Percentiles rank a stretch among this genome's conserved stretches.
These are phyloP conservation scores for Nothophaeocryptopus gaeumannii DNA, from an alignment of 2,329 filamentous ascomycete species.

Conservation along the genomic window DNA sequence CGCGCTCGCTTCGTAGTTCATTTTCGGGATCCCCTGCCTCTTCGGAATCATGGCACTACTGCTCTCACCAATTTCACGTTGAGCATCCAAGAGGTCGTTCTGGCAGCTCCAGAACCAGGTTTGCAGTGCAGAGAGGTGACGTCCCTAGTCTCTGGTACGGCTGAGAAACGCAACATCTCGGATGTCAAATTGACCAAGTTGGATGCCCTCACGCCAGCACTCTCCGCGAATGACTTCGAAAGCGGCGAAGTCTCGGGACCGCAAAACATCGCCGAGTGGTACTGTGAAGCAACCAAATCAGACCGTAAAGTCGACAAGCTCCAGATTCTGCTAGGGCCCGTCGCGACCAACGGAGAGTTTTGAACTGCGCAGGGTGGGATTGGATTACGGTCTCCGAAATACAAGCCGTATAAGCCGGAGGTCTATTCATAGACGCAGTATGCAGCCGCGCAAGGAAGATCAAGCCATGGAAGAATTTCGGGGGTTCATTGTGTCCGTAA, in stretches of 20 bases:
- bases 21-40: too few relatives aligned
- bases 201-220: slow-evolving; percentile 1
- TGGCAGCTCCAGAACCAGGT: too few relatives aligned
- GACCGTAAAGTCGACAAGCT: slow-evolving; percentile 3
- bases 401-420: slow-evolving; percentile 11
- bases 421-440: slow-evolving; percentile 16
- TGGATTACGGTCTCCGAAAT: not conserved
- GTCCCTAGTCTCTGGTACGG: slow-evolving; percentile 11
- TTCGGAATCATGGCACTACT: too few relatives aligned
- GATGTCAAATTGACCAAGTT: slow-evolving; percentile 8
- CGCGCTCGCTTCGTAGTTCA: too few relatives aligned
- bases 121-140: slow-evolving; percentile 10
- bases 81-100: too few relatives aligned
- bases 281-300: slow-evolving; percentile 7
- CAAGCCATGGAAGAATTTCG: slow-evolving; percentile 7
- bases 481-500: not conserved
- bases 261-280: slow-evolving; percentile 14
- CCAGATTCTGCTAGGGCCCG: slow-evolving; percentile 11
- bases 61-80: too few relatives aligned
- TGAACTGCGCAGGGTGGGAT: slow-evolving; percentile 17
- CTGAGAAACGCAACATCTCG: slow-evolving; percentile 11
- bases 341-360: slow-evolving; percentile 14
- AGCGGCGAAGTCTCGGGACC: slow-evolving; percentile 6
- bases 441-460: slow-evolving; percentile 9
- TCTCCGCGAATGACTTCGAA: slow-evolving; percentile 5